Evolutionary conservation across 305 asterid species (phyloP).

Genomic region (Fraxinus floribunda): DNA sequence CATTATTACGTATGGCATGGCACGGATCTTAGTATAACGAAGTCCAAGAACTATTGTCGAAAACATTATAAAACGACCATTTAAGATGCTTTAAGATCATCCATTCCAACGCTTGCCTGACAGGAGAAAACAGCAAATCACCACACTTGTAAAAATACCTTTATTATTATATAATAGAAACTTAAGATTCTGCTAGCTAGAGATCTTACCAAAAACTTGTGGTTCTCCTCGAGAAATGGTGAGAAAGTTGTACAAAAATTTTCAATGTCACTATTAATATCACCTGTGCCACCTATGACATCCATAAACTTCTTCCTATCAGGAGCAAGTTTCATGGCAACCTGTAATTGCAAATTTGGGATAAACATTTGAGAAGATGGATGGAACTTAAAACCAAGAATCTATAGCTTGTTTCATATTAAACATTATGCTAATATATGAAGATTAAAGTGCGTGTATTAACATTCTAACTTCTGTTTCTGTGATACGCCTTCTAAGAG

Average conservation of each 20-base stretch:
- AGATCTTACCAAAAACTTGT: conserved; percentile 83
- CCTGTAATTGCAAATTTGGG: conserved; percentile 41
- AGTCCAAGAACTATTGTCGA: conserved; percentile 9
- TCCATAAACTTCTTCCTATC: conserved; percentile 92
- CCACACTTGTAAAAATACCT: neutral
- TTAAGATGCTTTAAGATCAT: conserved; percentile 84
- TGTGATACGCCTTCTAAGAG: neutral
- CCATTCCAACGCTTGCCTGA: conserved; percentile 92
- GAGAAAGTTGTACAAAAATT: conserved; percentile 72
- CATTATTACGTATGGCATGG: neutral
- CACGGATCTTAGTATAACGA: neutral
- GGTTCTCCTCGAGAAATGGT: conserved; percentile 86
- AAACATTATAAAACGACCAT: neutral
- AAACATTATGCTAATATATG: neutral
- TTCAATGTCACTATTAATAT: conserved; percentile 62
- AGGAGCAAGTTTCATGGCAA: conserved; percentile 98
- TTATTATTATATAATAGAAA: neutral
- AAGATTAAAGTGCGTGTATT: neutral
- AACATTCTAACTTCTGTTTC: neutral
- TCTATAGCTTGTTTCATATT: neutral
- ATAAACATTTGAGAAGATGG: conserved; percentile 5
- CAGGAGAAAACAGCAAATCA: conserved; percentile 17
- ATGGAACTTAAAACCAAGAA: conserved; percentile 9
- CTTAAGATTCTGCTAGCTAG: conserved; percentile 9
- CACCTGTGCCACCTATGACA: conserved; percentile 73